Evolutionary conservation across 1,139 yeast species (phyloP).

Genomic region (Wickerhamomyces sp.): DNA sequence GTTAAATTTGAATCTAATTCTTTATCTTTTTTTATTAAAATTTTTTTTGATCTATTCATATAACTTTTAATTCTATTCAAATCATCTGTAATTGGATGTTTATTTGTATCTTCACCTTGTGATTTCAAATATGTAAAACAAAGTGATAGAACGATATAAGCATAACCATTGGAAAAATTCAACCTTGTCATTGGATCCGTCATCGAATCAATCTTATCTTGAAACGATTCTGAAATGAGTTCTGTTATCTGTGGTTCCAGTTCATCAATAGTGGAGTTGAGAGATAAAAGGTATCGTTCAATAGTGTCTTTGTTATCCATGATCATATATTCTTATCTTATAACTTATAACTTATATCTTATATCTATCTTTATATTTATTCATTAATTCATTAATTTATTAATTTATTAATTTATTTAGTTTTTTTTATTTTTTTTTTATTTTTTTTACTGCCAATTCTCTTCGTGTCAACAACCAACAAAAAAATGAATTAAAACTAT

Average conservation of each 20-base stretch:
- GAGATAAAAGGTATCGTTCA: slow-evolving; percentile 27
- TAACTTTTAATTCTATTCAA: slow-evolving; percentile 63
- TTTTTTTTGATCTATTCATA: slow-evolving; percentile 54
- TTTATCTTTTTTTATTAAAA: slow-evolving; percentile 27
- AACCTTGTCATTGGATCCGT: slow-evolving; percentile 27
- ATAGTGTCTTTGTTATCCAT: slow-evolving; percentile 43
- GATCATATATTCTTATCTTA: too few relatives aligned
- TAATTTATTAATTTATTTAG: too few relatives aligned
- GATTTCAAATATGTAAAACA: slow-evolving; percentile 55
- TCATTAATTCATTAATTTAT: not conserved
- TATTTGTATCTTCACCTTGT: slow-evolving; percentile 50
- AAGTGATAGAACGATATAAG: slow-evolving; percentile 36
- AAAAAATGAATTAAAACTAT: too few relatives aligned
- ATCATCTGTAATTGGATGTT: slow-evolving; percentile 66
- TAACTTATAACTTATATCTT: too few relatives aligned
- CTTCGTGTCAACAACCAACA: not conserved
- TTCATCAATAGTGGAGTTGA: slow-evolving; percentile 19
- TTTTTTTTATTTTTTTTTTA: too few relatives aligned
- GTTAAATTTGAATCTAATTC: too few relatives aligned
- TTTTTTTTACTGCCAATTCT: not conserved
- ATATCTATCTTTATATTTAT: too few relatives aligned
- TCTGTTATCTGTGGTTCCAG: slow-evolving; percentile 25
- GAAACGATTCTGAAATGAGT: slow-evolving; percentile 24
- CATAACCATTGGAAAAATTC: slow-evolving; percentile 28
- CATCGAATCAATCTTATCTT: slow-evolving; percentile 22